phyloP scores from a whole-genome alignment of 306 rosid genomes.

The Ceratonia siliqua region DNA sequence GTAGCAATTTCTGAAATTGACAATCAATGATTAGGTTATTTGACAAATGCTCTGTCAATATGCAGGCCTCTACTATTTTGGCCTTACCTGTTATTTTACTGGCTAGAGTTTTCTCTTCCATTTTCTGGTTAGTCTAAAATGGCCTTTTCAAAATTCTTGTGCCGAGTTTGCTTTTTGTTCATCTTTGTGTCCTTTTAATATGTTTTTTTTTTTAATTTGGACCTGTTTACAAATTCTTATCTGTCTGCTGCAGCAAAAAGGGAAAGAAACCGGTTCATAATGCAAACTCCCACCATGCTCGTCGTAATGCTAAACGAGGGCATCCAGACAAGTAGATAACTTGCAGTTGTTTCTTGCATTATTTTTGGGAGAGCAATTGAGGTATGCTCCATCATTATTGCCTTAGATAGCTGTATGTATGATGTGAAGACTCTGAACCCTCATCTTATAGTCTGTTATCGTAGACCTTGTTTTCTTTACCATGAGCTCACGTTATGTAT shows the following conservation, averaged over 20 bases:
- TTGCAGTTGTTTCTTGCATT: slow-evolving; percentile 29
- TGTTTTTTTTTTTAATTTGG: background rate
- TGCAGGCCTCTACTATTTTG: slow-evolving; percentile 94
- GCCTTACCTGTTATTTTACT: slow-evolving; percentile 78
- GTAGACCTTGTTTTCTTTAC: slow-evolving; percentile 27
- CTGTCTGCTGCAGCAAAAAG: slow-evolving; percentile 58
- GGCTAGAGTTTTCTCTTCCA: slow-evolving; percentile 63
- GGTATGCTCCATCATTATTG: slow-evolving; percentile 41
- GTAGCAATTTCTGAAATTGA: background rate
- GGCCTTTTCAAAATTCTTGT: background rate
- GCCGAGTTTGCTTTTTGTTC: slow-evolving; percentile 11
- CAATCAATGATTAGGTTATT: background rate
- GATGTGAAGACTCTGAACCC: background rate
- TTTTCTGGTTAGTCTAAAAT: slow-evolving; percentile 62
- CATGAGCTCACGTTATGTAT: background rate
- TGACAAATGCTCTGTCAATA: slow-evolving; percentile 35
- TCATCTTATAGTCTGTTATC: slow-evolving; percentile 1
- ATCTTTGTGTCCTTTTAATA: background rate
- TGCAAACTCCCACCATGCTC: slow-evolving; percentile 51
- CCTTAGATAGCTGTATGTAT: background rate
- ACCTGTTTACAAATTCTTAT: background rate
- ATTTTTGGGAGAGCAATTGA: slow-evolving; percentile 31
- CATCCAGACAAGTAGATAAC: slow-evolving; percentile 70
- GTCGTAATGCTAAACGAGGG: slow-evolving; percentile 81
- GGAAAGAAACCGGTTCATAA: slow-evolving; percentile 54